Base-by-base conservation (phyloP, 1,284 basidiomycete genomes). In the Papiliotrema nemorosa region DNA sequence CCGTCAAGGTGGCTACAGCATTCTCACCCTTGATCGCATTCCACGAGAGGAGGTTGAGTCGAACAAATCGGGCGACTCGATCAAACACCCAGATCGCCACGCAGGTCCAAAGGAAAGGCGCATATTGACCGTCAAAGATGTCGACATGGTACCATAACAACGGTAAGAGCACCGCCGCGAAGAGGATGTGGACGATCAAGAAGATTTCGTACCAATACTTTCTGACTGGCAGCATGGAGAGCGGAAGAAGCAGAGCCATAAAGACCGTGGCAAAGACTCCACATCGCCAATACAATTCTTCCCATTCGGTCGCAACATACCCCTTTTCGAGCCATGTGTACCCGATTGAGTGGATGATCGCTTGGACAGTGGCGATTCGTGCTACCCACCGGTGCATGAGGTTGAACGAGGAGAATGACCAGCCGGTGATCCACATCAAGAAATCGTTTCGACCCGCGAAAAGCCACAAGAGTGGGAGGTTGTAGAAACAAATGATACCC, bases 371-470 rank as follows among this genome's bases (percentile, higher is more conserved):
- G 37, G 62, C 60, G 21, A 64, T 47, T 2, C 69, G 46, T 0
- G 66, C 63, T 6, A 74, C 58, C 67, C 67, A 70, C 14, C 70
- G 60, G 37, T 74, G 72, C 21, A 63, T 63, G 2, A 73, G 54
- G 52, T 71, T 68, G 22, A 65, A 44, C 9, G 58, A 63, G 27
- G 64, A 58, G 57, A 66, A 69, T 25, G 51, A 24, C 27, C 65
- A 46, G 2, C 64, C 58, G 0, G 61, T 62, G 35, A 70, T n/a
- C 49, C 63, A 59, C 2, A 59, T 50, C 5, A 72, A 16, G 9
- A 67, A 58, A 13, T 63, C 66, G 46, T 70, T 63, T 12, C 71
- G 59, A n/a, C 63, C 65, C 1, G 68, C 63, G 38, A 70, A 60
- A 9, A 72, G 43, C 34, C 70, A 56, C 20, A 71, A 52, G 38